phyloP scores from a whole-genome alignment of 1,284 basidiomycete species.

The Amylostereum areolatum region DNA sequence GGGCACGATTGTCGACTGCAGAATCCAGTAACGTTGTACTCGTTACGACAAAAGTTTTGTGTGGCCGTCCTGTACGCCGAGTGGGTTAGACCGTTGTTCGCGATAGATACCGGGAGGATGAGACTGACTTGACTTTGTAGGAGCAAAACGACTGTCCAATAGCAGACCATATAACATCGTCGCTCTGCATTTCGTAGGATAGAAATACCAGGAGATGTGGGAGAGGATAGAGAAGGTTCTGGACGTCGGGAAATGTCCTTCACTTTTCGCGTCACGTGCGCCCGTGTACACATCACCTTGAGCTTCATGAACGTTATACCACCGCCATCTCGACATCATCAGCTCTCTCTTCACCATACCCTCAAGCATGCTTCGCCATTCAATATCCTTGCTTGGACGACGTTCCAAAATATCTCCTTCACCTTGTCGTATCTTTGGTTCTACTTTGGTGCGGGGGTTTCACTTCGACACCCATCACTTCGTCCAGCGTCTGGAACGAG shows the following conservation, averaged over 20 bases:
- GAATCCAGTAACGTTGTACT: conserved; percentile 98
- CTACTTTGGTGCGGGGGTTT: conserved; percentile 38
- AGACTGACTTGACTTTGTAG: conserved; percentile 92
- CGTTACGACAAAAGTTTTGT: conserved; percentile 97
- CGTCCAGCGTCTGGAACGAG: conserved; percentile 81
- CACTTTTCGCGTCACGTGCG: too few relatives aligned
- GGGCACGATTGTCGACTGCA: conserved; percentile 97
- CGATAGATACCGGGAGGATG: too few relatives aligned
- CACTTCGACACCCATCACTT: conserved; percentile 96
- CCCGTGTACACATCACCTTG: too few relatives aligned
- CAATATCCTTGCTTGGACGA: conserved; percentile 1
- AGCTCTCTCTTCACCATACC: not conserved
- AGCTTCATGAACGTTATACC: too few relatives aligned
- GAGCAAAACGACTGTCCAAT: conserved; percentile 94
- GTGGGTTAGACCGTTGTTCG: too few relatives aligned
- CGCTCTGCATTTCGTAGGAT: conserved; percentile 82
- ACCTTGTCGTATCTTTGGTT: conserved; percentile 10
- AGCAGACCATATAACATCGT: conserved; percentile 95
- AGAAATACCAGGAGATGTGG: too few relatives aligned
- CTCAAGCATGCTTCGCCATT: not conserved
- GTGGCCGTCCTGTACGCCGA: conserved; percentile 68
- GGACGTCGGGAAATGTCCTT: too few relatives aligned
- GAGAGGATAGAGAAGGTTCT: too few relatives aligned
- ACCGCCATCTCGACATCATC: too few relatives aligned
- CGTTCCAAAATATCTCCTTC: conserved; percentile 12